Evolutionary conservation across 768 basidiomycete genomes (phyloP), one percentile per base, ranked within the genome.

Genomic region (Boletales sp.): DNA sequence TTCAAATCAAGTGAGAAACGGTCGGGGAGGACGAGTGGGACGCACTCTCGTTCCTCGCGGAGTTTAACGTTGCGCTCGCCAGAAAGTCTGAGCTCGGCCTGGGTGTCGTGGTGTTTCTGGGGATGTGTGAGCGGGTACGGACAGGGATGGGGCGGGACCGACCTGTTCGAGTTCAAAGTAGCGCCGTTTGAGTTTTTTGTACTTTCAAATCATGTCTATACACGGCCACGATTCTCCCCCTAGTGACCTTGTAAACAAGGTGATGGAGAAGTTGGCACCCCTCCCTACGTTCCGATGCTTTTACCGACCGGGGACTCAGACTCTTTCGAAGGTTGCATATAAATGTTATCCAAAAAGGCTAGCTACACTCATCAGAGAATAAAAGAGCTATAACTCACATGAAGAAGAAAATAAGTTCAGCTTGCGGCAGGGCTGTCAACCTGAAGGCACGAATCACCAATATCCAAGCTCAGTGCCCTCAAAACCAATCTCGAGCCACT

Each of bases 161-260:
- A 87, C 87, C 79, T 87, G 81, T 58, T 87, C 83, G 37, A 87
- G 76, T 47, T 85, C 83, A 55, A 78, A 77, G 63, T 79, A 84
- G 36, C 80, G 79, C 38, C 81, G 69, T 63, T 89, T 89, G 45
- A 87, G 72, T 55, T 75, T 79, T 52, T 69, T 72, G 65, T 86
- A 84, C 67, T 85, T 87, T 69, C n/a, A n/a, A n/a, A n/a, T n/a
- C n/a, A n/a, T n/a, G n/a, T n/a, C n/a, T n/a, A n/a, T n/a, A n/a
- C n/a, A n/a, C n/a, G n/a, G n/a, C n/a, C n/a, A n/a, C n/a, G n/a
- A n/a, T n/a, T n/a, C n/a, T n/a, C n/a, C n/a, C n/a, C n/a, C n/a
- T n/a, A n/a, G n/a, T n/a, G n/a, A n/a, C n/a, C n/a, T n/a, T n/a
- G n/a, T n/a, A n/a, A n/a, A n/a, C n/a, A n/a, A n/a, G n/a, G n/a